These are phyloP conservation scores for Passiflora organensis DNA, from an alignment of 345 rosid genomes.

Conservation along the genomic window DNA sequence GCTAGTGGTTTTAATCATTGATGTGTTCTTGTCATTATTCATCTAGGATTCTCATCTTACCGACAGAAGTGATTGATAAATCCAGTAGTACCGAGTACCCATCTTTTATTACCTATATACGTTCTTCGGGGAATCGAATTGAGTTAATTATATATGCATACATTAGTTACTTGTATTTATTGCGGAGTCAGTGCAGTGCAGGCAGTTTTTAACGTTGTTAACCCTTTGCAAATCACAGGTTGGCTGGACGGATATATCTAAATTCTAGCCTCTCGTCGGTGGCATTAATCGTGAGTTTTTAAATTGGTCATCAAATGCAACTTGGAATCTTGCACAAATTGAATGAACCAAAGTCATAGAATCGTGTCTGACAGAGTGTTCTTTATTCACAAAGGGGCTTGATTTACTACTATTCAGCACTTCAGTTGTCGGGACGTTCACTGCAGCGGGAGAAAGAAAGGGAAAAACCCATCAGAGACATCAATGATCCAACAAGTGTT, in stretches of 20 bases:
- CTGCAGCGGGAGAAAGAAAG: too few species aligned
- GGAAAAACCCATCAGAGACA: too few species aligned
- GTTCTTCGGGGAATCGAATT: background rate
- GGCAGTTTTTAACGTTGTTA: background rate
- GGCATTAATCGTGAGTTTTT: background rate
- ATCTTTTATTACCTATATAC: background rate
- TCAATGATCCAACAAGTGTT: too few species aligned
- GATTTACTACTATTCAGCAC: too few species aligned
- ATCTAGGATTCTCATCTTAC: background rate
- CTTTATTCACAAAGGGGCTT: too few species aligned
- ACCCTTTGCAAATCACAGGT: background rate
- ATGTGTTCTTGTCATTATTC: background rate
- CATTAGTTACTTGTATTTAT: background rate
- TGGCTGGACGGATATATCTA: background rate
- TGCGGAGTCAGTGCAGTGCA: background rate
- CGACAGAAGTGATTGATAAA: background rate
- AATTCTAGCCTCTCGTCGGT: background rate
- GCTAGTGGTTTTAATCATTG: too few species aligned
- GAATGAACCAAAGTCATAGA: too few species aligned
- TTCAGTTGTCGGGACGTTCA: too few species aligned
- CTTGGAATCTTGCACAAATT: too few species aligned
- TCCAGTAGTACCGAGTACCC: background rate
- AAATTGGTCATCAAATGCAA: background rate
- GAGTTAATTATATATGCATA: background rate
- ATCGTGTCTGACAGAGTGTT: too few species aligned